These are phyloP conservation scores for Colletotrichum graminicola DNA, from an alignment of 2,329 filamentous ascomycete genomes.

Conservation along the genomic window DNA sequence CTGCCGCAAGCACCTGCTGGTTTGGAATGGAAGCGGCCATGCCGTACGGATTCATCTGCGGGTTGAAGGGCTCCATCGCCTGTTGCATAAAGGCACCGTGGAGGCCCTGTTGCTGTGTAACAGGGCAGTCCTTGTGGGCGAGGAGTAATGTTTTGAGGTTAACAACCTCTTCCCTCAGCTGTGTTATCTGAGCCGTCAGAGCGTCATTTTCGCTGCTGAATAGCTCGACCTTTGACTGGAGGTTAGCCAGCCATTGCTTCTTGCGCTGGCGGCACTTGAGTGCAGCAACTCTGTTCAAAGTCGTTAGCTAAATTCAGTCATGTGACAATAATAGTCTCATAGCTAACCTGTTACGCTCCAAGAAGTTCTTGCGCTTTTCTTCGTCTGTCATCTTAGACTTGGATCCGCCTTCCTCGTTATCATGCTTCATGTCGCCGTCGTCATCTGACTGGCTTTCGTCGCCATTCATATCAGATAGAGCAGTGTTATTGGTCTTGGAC, in stretches of 20 bases:
- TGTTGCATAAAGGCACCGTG: conserved; percentile 69
- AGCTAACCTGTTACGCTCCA: conserved; percentile 92
- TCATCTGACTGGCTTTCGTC: conserved; percentile 54
- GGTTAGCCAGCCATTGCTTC: conserved; percentile 97
- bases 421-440: conserved; percentile 63
- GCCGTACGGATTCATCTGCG: conserved; percentile 70
- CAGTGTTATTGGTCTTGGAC: conserved; percentile 69
- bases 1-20: conserved; percentile 66
- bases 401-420: conserved; percentile 67
- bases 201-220: conserved; percentile 93
- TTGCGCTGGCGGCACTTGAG: conserved; percentile 97
- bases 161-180: conserved; percentile 91
- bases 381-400: conserved; percentile 95
- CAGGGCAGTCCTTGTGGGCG: conserved; percentile 95
- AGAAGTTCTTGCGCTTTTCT: conserved; percentile 97
- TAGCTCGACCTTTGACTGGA: conserved; percentile 94
- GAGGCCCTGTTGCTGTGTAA: conserved; percentile 87
- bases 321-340: neutral
- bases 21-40: conserved; percentile 66
- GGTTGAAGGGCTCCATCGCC: conserved; percentile 66
- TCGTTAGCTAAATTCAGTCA: conserved; percentile 44
- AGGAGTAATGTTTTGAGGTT: conserved; percentile 93
- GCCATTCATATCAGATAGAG: conserved; percentile 47
- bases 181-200: conserved; percentile 84
- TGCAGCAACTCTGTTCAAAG: conserved; percentile 80